Evolutionary conservation across 2,329 filamentous ascomycete genomes (phyloP), one percentile per base, ranked within the genome.

Genomic region (Ophiostoma piceae): DNA sequence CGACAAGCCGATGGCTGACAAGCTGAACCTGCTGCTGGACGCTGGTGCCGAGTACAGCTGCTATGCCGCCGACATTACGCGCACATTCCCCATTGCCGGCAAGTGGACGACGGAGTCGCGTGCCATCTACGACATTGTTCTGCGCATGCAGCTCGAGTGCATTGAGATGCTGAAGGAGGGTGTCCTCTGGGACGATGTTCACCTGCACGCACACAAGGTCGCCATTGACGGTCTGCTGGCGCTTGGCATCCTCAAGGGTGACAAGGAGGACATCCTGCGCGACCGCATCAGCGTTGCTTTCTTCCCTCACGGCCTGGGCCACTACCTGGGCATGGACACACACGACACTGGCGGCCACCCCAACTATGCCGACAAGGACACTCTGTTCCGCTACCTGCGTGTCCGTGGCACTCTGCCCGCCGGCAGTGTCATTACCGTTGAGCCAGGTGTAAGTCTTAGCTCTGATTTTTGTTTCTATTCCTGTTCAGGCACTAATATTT

Each of bases 251-350:
- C 80, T 97, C 54, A 85, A 85, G 76, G 84, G 87, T 11, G 82
- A 87, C 72, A 84, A 85, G 70, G 85, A 89, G 22, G 92, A 92
- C 74, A 91, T 97, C 32, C 86, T 96, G 72, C 85, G 88, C 74
- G 87, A 87, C 62, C 85, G 93, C 69, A 92, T 92, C n/a, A 94
- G 91, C 75, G 88, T 90, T 32, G 94, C 93, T 1, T 97, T 97
- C 82, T 92, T 97, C 76, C 94, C 94, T 0, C 94, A 97, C 77
- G 94, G 94, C 0, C 82, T 97, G 0, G 94, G 94, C 0, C 94
- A 97, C 79, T 94, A 96, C 77, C 82, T 97, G 11, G 94, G 94
- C 72, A 90, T 97, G 85, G 94, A 97, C 77, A 96, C 93, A 1
- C 94, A 97, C 78, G 94, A 97, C 76, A 91, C 88, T 0, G 91